Conservation (phyloP, 176 grass and related monocot species). For the Phoenix dactylifera region DNA sequence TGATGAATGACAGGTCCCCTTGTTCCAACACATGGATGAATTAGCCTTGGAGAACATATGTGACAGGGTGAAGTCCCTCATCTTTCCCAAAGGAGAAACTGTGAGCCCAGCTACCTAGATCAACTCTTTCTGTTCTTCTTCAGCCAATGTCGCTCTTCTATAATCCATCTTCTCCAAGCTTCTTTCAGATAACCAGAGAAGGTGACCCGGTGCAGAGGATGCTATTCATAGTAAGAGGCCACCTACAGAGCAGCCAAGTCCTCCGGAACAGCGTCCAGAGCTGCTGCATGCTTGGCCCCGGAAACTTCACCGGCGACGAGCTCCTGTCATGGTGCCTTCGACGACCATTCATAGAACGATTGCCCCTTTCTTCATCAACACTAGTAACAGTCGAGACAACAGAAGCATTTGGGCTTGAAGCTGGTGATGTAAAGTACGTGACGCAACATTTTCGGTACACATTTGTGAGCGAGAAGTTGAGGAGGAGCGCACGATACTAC, state of each 20-base stretch:
- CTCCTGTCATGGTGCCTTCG: constrained; percentile 91
- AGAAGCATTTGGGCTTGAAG: constrained; percentile 78
- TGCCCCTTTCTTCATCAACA: constrained; percentile 72
- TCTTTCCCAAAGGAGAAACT: constrained; percentile 71
- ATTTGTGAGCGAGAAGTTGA: constrained; percentile 69
- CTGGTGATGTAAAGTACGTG: constrained; percentile 77
- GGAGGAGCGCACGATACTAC: constrained; percentile 76
- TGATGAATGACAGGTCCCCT: constrained; percentile 38
- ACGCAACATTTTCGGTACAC: constrained; percentile 95
- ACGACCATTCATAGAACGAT: constrained; percentile 52
- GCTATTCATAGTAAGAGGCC: constrained; percentile 84
- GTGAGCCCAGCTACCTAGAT: constrained; percentile 20
- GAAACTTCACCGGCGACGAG: constrained; percentile 92
- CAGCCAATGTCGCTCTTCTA: background rate
- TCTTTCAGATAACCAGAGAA: constrained; percentile 51
- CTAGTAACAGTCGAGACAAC: constrained; percentile 59
- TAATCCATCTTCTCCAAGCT: no score
- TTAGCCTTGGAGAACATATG: constrained; percentile 96
- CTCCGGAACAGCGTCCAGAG: constrained; percentile 62
- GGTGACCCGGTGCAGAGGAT: constrained; percentile 69
- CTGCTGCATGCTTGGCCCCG: constrained; percentile 77
- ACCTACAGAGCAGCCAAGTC: constrained; percentile 67
- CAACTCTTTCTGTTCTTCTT: no score
- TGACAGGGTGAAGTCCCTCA: constrained; percentile 56
- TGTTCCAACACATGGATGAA: constrained; percentile 95